Evolutionary conservation across 495 filamentous ascomycete species (phyloP), one percentile per base, ranked within the genome.

Genomic region (Jackrogersella multiformis): DNA sequence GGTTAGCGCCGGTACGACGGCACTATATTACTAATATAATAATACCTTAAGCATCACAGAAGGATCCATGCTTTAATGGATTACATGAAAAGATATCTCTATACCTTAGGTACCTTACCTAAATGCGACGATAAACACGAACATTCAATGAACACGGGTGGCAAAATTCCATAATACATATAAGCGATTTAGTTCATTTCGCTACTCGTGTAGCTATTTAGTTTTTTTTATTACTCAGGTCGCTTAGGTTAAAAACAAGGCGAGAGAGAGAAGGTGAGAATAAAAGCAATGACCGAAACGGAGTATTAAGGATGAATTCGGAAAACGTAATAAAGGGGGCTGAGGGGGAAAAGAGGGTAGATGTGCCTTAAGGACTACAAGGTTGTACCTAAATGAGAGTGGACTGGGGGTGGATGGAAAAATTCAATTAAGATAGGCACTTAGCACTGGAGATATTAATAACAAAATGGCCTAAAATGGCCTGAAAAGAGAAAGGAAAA

Each of bases 321-420:
- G 66, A 69, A 56, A 64, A 61, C 60, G 56, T 61, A 60, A 69
- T 68, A 69, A 69, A 69, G 66, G 66, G 66, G 66, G 66, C 61
- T 64, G 41, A 61, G 24, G 39, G 35, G 24, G 13, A 46, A 36
- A n/a, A 24, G 24, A 5, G 42, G 24, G 42, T 32, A 10, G 20
- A 16, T 1, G 8, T n/a, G n/a, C n/a, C n/a, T n/a, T n/a, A n/a
- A n/a, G n/a, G n/a, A n/a, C n/a, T n/a, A n/a, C n/a, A n/a, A n/a
- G n/a, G n/a, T n/a, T n/a, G n/a, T n/a, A n/a, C n/a, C n/a, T n/a
- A n/a, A n/a, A n/a, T n/a, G n/a, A n/a, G n/a, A n/a, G n/a, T 2
- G 10, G 36, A 13, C 8, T 32, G 49, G 56, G 64, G 18, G 64
- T 61, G 49, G 24, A 60, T 61, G 41, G 42, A 61, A 32, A 45